Evolutionary conservation across 306 rosid species (phyloP).

Genomic region (Quercus berberidifolia): DNA sequence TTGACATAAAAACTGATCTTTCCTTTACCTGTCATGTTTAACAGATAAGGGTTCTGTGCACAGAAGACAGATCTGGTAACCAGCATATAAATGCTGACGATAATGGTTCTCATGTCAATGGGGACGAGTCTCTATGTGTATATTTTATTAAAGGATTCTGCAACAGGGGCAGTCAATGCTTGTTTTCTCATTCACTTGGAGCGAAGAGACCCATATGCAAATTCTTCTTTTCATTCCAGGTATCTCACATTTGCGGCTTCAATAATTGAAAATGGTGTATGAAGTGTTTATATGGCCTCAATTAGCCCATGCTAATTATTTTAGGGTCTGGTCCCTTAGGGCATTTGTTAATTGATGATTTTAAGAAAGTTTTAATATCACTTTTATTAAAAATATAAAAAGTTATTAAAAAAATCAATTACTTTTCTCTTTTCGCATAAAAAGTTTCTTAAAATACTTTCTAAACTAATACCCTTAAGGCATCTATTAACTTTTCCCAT

Average conservation of each 20-base stretch:
- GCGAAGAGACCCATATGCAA: slow-evolving; percentile 65
- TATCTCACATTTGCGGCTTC: slow-evolving; percentile 15
- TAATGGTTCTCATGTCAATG: slow-evolving; percentile 23
- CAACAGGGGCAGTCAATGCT: slow-evolving; percentile 57
- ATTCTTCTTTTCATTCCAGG: slow-evolving; percentile 73
- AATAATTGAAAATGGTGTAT: background rate
- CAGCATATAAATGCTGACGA: slow-evolving; percentile 23
- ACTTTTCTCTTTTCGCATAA: too few species aligned
- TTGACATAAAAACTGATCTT: slow-evolving; percentile 2
- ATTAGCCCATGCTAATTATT: too few species aligned
- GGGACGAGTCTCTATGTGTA: slow-evolving; percentile 48
- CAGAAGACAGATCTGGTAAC: slow-evolving; percentile 36
- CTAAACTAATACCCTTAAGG: too few species aligned
- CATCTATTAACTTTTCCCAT: too few species aligned
- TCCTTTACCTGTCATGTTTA: slow-evolving; percentile 21
- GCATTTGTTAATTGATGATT: too few species aligned
- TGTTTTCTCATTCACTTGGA: slow-evolving; percentile 61
- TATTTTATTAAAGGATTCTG: slow-evolving; percentile 56
- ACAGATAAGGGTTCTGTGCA: slow-evolving; percentile 52
- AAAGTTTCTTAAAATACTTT: too few species aligned
- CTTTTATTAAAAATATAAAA: too few species aligned
- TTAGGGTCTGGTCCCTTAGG: too few species aligned
- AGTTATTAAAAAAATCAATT: too few species aligned
- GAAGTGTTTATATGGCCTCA: background rate
- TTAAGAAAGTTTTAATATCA: too few species aligned